Conservation (phyloP, 2,329 filamentous ascomycete species). For the Sporothrix pseudoabietina region DNA sequence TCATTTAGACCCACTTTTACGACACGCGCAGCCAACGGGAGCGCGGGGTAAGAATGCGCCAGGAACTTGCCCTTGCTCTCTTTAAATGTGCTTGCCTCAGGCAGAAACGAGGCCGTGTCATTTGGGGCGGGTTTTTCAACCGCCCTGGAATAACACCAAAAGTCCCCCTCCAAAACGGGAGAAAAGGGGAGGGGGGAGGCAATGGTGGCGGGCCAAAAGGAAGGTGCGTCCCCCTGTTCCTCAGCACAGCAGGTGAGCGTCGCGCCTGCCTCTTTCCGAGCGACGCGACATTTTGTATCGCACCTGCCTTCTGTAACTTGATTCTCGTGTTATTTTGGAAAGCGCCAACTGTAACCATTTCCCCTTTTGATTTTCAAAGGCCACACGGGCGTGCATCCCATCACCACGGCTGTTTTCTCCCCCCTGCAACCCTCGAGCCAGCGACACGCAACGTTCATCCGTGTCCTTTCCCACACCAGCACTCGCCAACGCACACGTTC, state of each 20-base stretch:
- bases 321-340: conserved; percentile 19
- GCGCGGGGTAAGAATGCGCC: conserved; percentile 27
- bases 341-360: conserved; percentile 9
- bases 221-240: neutral
- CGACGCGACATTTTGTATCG: conserved; percentile 35
- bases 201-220: conserved; percentile 2
- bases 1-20: conserved; percentile 12
- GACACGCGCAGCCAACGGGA: conserved; percentile 27
- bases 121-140: conserved; percentile 3
- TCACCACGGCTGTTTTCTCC: conserved; percentile 19
- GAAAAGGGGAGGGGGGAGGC: conserved; percentile 6
- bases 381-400: conserved; percentile 25
- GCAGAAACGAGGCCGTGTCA: conserved; percentile 23
- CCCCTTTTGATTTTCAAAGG: conserved; percentile 27
- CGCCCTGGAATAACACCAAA: conserved; percentile 16
- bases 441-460: neutral
- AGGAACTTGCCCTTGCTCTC: neutral
- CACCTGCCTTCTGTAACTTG: conserved; percentile 26
- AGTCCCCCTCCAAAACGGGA: conserved; percentile 27
- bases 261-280: conserved; percentile 33
- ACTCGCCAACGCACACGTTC: neutral
- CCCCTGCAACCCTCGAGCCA: conserved; percentile 17
- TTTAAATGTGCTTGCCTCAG: conserved; percentile 30
- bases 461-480: neutral
- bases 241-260: conserved; percentile 6